Base-by-base conservation (phyloP, 1,284 basidiomycete genomes). In the Tetrapyrgos nigripes region DNA sequence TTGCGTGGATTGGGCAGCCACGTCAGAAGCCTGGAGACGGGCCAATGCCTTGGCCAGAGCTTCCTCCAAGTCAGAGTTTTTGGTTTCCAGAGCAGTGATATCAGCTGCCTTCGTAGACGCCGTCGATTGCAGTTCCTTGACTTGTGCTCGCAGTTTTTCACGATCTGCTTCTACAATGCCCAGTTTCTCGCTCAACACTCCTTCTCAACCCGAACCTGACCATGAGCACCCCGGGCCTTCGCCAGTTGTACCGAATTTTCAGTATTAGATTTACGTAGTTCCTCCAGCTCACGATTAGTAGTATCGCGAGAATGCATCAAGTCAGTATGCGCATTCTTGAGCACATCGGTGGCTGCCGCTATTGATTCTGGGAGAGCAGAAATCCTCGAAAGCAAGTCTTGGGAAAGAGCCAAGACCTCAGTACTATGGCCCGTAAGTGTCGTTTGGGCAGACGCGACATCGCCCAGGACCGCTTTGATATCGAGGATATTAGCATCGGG, bases 121-220 rank as follows among this genome's bases (percentile, higher is more conserved):
- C n/a, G 74, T 67, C 6, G 74, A 67, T 62, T 89, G 83, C 31
- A 84, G 56, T 51, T 84, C 84, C 53, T 86, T 84, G 10, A 87
- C 68, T 62, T 86, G 83, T 10, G 66, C 63, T 37, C 81, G 81
- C 50, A 91, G 69, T 8, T 74, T 73, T 19, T 91, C 87, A 14
- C 88, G 83, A 57, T 93, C 91, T 21, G 69, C 76, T 67, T 93
- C 91, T 1, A 78, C 76, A n/a, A 76, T 74, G 33, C 70, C 73
- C 26, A 91, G 72, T 61, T 87, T 88, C 62, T 91, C 88, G 37
- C 67, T 73, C 33, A 92, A 70, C 48, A 83, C 76, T 92, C 91
- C 74, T 92, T 92, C 77, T 93, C 91, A 21, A 89, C 89, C n/a
- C 89, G 85, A 10, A 89, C 82, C 68, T 90, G 87, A 3, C 90